A percentile compares a stretch with the other conserved stretches of the same genome.
Evolutionary conservation across 163 green algal genomes (phyloP).

Genomic region (Volvox carteri): DNA sequence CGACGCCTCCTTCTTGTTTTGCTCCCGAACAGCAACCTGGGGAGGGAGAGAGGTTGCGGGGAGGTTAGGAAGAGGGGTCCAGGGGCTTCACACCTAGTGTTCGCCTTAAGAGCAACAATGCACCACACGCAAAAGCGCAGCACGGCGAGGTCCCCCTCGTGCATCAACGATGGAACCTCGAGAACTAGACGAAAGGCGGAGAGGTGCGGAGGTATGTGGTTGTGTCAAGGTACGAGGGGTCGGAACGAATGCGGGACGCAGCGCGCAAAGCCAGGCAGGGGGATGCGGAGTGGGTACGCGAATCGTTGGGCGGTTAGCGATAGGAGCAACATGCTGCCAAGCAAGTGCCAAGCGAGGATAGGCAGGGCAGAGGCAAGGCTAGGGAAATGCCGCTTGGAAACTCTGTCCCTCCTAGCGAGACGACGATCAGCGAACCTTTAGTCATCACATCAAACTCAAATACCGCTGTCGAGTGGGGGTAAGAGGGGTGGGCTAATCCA

Average conservation of each 20-base stretch:
- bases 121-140: not conserved
- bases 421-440: not conserved
- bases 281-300: not conserved
- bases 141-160: not conserved
- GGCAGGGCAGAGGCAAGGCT: not conserved
- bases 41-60: not conserved
- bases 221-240: not conserved
- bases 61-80: not conserved
- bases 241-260: not conserved
- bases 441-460: not conserved
- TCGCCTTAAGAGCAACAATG: not conserved
- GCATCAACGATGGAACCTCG: not conserved
- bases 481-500: too few relatives aligned
- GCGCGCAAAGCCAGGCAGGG: too few relatives aligned
- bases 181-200: not conserved
- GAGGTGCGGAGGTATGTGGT: not conserved
- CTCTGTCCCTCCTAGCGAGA: not conserved
- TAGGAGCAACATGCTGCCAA: not conserved
- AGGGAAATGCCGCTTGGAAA: not conserved
- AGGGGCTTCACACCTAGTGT: not conserved
- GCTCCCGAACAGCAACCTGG: constrained; percentile 60
- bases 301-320: not conserved
- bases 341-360: not conserved
- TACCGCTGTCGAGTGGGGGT: too few relatives aligned
- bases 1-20: constrained; percentile 84